Conservation (phyloP, 164 flowering plant genomes). For the Stephania japonica region DNA sequence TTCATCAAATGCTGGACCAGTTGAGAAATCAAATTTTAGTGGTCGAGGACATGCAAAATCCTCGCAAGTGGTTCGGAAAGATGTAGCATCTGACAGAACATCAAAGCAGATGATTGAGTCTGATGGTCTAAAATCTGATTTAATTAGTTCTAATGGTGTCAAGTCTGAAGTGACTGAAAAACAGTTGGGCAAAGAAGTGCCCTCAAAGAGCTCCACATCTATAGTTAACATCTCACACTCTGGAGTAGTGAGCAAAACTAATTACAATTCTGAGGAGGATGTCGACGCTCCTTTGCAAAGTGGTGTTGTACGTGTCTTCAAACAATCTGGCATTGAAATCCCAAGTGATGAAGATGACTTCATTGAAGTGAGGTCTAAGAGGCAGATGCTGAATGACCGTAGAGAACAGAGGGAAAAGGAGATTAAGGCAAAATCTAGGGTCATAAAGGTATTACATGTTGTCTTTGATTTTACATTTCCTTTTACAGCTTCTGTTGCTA, state of each 20-base stretch:
- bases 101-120: slow-evolving; percentile 34
- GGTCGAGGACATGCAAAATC: slow-evolving; percentile 31
- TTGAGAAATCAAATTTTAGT: slow-evolving; percentile 33
- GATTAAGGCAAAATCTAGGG: slow-evolving; percentile 66
- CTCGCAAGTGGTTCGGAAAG: slow-evolving; percentile 35
- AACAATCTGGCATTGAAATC: slow-evolving; percentile 92
- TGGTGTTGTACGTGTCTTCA: slow-evolving; percentile 83
- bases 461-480: background rate
- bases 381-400: slow-evolving; percentile 91
- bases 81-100: slow-evolving; percentile 25
- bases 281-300: slow-evolving; percentile 83
- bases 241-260: slow-evolving; percentile 45
- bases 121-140: slow-evolving; percentile 27
- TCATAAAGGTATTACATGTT: slow-evolving; percentile 45
- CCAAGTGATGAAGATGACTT: slow-evolving; percentile 99
- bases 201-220: slow-evolving; percentile 24
- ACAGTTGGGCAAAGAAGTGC: slow-evolving; percentile 32
- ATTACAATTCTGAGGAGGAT: slow-evolving; percentile 47
- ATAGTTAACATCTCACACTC: slow-evolving; percentile 20
- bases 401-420: slow-evolving; percentile 96
- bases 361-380: slow-evolving; percentile 95
- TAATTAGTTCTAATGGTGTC: slow-evolving; percentile 24
- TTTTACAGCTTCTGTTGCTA: background rate
- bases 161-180: slow-evolving; percentile 37
- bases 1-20: slow-evolving; percentile 27